Conservation (phyloP, 495 filamentous ascomycete species). For the Lophium mytilinum region DNA sequence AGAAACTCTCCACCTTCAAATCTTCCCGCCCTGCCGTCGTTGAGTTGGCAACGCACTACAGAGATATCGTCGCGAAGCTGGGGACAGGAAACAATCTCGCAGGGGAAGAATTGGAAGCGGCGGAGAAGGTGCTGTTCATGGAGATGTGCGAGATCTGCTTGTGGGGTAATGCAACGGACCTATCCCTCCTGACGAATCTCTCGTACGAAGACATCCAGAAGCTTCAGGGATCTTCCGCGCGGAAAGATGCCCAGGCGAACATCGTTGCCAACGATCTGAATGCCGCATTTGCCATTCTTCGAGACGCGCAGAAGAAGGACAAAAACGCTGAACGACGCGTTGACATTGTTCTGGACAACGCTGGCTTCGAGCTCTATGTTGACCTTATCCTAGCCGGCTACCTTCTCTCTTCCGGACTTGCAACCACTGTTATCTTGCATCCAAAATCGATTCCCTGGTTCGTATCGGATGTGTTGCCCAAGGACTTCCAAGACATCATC, state of each 20-base stretch:
- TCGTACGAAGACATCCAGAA: conserved; percentile 96
- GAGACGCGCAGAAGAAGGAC: conserved; percentile 42
- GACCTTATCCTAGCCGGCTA: conserved; percentile 88
- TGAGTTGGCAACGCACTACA: conserved; percentile 73
- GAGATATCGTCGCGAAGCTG: conserved; percentile 53
- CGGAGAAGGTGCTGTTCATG: conserved; percentile 68
- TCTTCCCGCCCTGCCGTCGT: conserved; percentile 88
- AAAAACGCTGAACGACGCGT: conserved; percentile 58
- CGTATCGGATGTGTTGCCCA: conserved; percentile 84
- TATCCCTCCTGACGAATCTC: conserved; percentile 81
- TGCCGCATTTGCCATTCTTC: conserved; percentile 61
- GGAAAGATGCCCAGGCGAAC: conserved; percentile 77
- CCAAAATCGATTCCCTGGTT: conserved; percentile 97
- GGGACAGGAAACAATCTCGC: conserved; percentile 36
- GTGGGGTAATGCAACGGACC: conserved; percentile 95
- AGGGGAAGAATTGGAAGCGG: conserved; percentile 50
- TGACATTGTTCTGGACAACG: conserved; percentile 92
- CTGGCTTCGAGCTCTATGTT: conserved; percentile 93
- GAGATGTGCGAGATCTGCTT: conserved; percentile 97
- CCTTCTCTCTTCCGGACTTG: conserved; percentile 69
- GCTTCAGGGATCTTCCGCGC: conserved; percentile 77
- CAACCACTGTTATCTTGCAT: conserved; percentile 81
- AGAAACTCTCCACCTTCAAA: conserved; percentile 88
- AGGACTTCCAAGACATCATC: conserved; percentile 74
- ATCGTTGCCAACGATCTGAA: conserved; percentile 80